phyloP scores from a whole-genome alignment of 148 eudicot species.

The Bassia scoparia region DNA sequence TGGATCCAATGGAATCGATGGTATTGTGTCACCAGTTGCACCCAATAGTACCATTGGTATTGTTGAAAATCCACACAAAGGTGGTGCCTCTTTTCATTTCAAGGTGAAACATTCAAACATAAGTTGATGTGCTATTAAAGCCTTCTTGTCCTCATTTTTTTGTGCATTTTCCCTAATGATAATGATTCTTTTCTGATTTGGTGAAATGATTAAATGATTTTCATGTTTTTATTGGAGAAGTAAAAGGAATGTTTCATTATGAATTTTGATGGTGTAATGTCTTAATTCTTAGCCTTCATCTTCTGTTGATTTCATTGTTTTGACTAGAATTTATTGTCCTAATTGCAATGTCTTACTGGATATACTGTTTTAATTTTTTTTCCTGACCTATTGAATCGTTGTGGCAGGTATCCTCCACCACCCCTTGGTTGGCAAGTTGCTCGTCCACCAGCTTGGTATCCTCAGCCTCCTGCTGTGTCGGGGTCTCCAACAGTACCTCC shows the following conservation, averaged over 20 bases:
- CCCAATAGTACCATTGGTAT: too few relatives aligned
- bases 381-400: constrained; percentile 23
- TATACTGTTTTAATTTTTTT: constrained; percentile 11
- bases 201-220: too few relatives aligned
- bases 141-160: too few relatives aligned
- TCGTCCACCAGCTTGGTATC: constrained; percentile 85
- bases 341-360: neutral
- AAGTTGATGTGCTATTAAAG: too few relatives aligned
- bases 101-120: too few relatives aligned
- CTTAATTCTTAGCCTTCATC: neutral
- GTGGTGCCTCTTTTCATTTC: too few relatives aligned
- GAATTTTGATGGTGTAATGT: neutral
- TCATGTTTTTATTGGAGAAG: too few relatives aligned
- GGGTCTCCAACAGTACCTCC: constrained; percentile 54
- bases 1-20: too few relatives aligned
- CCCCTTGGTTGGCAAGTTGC: constrained; percentile 82
- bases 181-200: too few relatives aligned
- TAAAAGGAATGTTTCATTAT: neutral
- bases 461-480: constrained; percentile 57
- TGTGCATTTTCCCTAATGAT: too few relatives aligned
- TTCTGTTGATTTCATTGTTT: neutral
- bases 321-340: neutral
- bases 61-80: too few relatives aligned
- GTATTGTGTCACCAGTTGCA: too few relatives aligned
- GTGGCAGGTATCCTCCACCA: constrained; percentile 53